Percentiles rank a stretch among this genome's conserved stretches.
phyloP scores from a whole-genome alignment of 345 rosid genomes.

The Melaleuca alternifolia region DNA sequence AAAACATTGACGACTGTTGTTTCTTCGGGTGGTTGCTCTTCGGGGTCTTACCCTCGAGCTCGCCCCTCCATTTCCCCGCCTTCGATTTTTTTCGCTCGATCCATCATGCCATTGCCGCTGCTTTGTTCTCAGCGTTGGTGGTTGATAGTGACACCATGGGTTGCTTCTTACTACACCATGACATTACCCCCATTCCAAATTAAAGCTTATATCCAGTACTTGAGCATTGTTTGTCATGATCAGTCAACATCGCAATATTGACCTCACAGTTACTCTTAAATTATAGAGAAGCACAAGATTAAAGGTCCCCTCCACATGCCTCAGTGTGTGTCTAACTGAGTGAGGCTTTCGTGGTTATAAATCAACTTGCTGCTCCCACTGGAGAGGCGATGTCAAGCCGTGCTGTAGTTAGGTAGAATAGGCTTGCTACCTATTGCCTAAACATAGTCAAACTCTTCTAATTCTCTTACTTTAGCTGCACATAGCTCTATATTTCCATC shows the following conservation, averaged over 20 bases:
- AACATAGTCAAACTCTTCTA: not conserved
- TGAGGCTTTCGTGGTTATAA: not conserved
- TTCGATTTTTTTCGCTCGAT: too few species aligned
- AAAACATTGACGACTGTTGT: too few species aligned
- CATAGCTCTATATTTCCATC: not conserved
- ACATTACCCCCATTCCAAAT: not conserved
- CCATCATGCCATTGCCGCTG: not conserved
- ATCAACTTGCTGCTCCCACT: not conserved
- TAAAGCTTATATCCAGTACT: not conserved
- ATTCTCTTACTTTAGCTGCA: not conserved
- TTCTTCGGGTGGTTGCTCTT: too few species aligned
- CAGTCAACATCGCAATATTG: not conserved
- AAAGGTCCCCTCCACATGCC: not conserved
- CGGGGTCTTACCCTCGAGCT: too few species aligned
- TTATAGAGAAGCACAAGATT: not conserved
- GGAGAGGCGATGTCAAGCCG: not conserved
- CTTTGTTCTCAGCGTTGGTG: not conserved
- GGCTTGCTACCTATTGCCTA: not conserved
- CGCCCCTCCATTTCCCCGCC: too few species aligned
- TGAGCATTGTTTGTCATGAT: not conserved
- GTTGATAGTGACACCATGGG: not conserved
- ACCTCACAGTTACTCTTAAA: not conserved
- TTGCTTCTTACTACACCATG: conserved; percentile 1
- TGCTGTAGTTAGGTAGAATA: not conserved
- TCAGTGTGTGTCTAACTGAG: not conserved